Evolutionary conservation across 768 basidiomycete species (phyloP).

Genomic region (Hemileccinum impolitum): DNA sequence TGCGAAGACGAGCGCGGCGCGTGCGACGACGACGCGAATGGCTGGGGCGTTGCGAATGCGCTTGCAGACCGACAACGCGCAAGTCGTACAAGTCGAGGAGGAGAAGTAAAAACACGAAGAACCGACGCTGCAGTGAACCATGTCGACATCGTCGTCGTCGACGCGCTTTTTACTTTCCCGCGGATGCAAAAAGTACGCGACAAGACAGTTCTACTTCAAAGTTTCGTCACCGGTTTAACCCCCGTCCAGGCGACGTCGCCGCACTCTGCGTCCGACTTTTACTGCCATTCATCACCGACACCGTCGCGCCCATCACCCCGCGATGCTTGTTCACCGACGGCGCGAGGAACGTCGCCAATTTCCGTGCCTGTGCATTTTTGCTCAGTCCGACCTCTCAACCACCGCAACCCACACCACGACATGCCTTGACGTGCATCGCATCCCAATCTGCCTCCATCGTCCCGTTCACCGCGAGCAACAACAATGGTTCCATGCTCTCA

Average conservation of each 20-base stretch:
- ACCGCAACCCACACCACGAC: constrained; percentile 7
- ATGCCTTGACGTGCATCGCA: constrained; percentile 58
- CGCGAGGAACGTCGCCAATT: constrained; percentile 31
- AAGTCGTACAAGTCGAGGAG: too few relatives aligned
- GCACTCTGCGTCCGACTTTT: constrained; percentile 28
- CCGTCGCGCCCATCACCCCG: constrained; percentile 17
- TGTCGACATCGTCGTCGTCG: constrained; percentile 21
- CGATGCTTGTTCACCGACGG: constrained; percentile 39
- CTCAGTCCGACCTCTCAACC: not conserved
- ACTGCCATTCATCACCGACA: constrained; percentile 9
- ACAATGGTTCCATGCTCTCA: constrained; percentile 42
- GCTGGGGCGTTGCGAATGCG: constrained; percentile 35
- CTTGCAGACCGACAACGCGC: constrained; percentile 38
- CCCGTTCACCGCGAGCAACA: constrained; percentile 70
- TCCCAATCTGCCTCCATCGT: constrained; percentile 63
- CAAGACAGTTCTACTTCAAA: not conserved
- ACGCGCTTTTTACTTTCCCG: constrained; percentile 22
- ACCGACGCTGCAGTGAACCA: constrained; percentile 15
- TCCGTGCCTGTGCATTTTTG: constrained; percentile 24
- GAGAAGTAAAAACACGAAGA: constrained; percentile 1
- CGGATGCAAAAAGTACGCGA: constrained; percentile 12
- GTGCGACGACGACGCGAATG: constrained; percentile 11
- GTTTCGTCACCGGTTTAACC: constrained; percentile 8
- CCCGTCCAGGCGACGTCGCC: constrained; percentile 29
- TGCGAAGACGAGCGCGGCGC: constrained; percentile 16